Evolutionary conservation across 345 rosid species (phyloP).

Genomic region (Cardamine occulta): DNA sequence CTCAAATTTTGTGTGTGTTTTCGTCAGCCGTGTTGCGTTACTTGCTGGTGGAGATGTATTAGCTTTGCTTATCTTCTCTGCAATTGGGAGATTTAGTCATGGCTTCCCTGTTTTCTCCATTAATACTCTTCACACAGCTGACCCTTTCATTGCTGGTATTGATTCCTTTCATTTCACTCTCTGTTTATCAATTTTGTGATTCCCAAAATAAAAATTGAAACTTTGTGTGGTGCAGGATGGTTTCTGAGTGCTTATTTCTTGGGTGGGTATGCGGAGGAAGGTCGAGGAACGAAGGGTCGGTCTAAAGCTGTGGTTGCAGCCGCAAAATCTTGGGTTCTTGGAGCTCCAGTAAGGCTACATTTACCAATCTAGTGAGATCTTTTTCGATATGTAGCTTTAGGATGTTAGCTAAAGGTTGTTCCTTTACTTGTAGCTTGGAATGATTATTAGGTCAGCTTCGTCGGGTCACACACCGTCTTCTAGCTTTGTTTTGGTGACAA

Average conservation of each 20-base stretch:
- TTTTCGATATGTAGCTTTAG: background rate
- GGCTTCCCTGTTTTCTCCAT: constrained; percentile 68
- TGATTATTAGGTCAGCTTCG: constrained; percentile 56
- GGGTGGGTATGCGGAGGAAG: constrained; percentile 85
- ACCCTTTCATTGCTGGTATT: constrained; percentile 88
- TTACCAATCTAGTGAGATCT: constrained; percentile 2
- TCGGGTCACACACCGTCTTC: constrained; percentile 64
- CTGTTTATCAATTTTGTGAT: background rate
- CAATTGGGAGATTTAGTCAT: constrained; percentile 89
- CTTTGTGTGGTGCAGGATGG: constrained; percentile 64
- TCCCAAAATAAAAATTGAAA: background rate
- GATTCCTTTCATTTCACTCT: background rate
- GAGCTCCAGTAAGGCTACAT: constrained; percentile 69
- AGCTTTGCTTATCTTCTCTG: constrained; percentile 78
- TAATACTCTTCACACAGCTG: constrained; percentile 88
- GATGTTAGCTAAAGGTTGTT: constrained; percentile 12
- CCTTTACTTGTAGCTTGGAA: constrained; percentile 56
- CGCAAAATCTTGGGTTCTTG: constrained; percentile 81
- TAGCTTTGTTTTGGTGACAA: constrained; percentile 62
- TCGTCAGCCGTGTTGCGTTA: constrained; percentile 68
- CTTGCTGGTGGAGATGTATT: constrained; percentile 92
- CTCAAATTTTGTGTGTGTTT: background rate
- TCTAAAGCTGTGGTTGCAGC: constrained; percentile 74
- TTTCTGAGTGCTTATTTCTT: constrained; percentile 91
- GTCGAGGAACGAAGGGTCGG: constrained; percentile 78